Conservation (phyloP, 2,329 filamentous ascomycete genomes). For the Ilyonectria robusta region DNA sequence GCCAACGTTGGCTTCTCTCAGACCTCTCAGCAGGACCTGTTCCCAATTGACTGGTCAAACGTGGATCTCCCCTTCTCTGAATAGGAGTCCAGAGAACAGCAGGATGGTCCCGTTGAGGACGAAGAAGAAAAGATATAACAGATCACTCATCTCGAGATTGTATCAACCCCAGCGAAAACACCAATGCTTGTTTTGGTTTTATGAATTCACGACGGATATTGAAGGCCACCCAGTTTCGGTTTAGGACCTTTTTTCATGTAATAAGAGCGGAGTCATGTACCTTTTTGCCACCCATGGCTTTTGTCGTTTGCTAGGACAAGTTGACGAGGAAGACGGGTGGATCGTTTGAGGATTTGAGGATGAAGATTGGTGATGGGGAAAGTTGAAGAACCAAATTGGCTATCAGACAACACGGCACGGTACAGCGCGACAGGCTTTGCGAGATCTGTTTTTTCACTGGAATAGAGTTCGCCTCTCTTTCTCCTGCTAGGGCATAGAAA, state of each 20-base stretch:
- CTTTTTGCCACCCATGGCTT: constrained; percentile 32
- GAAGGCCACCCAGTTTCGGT: constrained; percentile 37
- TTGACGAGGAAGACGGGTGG: constrained; percentile 21
- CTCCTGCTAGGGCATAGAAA: constrained; percentile 42
- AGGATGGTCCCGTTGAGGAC: not conserved
- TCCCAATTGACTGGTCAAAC: constrained; percentile 61
- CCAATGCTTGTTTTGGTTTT: constrained; percentile 35
- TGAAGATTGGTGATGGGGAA: constrained; percentile 27
- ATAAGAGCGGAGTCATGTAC: constrained; percentile 39
- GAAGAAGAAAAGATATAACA: constrained; percentile 22
- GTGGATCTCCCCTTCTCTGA: constrained; percentile 53
- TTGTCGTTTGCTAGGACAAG: constrained; percentile 25
- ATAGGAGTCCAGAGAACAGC: constrained; percentile 38
- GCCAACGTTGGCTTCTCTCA: constrained; percentile 67
- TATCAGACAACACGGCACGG: constrained; percentile 33
- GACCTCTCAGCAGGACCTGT: constrained; percentile 66
- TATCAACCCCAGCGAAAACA: constrained; percentile 36
- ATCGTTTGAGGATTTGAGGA: constrained; percentile 14
- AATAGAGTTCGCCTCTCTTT: constrained; percentile 47
- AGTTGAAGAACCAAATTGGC: constrained; percentile 40
- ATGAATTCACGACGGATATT: constrained; percentile 45
- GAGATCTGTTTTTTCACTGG: constrained; percentile 42
- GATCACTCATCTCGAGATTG: constrained; percentile 40
- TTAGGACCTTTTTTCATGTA: constrained; percentile 40
- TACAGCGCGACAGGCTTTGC: constrained; percentile 34